A percentile compares a stretch with the other conserved stretches of the same genome.
Evolutionary conservation across 768 basidiomycete genomes (phyloP).

Genomic region (Sarcodon sp.): DNA sequence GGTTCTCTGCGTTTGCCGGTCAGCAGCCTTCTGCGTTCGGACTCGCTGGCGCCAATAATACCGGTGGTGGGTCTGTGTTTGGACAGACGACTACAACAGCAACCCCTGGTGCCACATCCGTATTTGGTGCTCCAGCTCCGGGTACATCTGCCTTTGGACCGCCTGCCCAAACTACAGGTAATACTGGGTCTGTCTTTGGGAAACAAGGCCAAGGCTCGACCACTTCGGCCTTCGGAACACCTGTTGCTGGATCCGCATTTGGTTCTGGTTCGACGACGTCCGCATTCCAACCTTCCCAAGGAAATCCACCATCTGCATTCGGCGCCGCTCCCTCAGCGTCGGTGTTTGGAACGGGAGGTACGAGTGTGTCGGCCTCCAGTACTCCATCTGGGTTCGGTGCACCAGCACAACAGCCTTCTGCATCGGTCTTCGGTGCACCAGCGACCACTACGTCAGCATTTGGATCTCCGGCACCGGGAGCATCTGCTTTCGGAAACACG

Average conservation of each 20-base stretch:
- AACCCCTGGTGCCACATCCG: background rate
- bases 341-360: background rate
- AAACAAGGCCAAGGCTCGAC: slow-evolving; percentile 9
- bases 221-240: slow-evolving; percentile 1
- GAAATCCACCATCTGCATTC: slow-evolving; percentile 7
- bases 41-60: slow-evolving; percentile 9
- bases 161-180: background rate
- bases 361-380: background rate
- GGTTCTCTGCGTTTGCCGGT: slow-evolving; percentile 16
- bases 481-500: slow-evolving; percentile 6
- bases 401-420: background rate
- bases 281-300: slow-evolving; percentile 5
- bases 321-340: background rate
- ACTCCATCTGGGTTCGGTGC: too few species aligned
- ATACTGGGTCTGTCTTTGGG: slow-evolving; percentile 11
- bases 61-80: background rate
- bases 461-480: slow-evolving; percentile 5
- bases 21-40: slow-evolving; percentile 15
- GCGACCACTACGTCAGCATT: slow-evolving; percentile 1
- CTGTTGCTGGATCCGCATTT: slow-evolving; percentile 9
- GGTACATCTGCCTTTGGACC: background rate
- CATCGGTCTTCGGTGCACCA: slow-evolving; percentile 4
- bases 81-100: background rate
- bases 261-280: slow-evolving; percentile 6
- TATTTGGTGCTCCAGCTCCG: background rate